Conservation (phyloP, 2,329 filamentous ascomycete genomes). For the Pyrenochaeta sp. region DNA sequence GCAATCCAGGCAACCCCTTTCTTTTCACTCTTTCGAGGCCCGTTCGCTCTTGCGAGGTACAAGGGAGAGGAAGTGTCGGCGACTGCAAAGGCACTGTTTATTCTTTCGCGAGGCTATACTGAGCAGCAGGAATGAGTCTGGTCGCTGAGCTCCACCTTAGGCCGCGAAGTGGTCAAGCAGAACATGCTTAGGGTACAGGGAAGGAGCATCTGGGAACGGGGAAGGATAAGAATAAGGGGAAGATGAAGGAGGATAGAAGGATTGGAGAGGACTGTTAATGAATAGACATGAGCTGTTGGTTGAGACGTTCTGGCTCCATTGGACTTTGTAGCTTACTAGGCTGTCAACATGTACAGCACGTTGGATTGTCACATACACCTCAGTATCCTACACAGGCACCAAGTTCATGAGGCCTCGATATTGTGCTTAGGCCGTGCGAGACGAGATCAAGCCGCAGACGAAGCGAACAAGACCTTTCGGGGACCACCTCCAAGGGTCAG, state of each 20-base stretch:
- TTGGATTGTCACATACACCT: background rate
- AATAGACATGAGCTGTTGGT: background rate
- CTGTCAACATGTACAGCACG: background rate
- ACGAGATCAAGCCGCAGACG: slow-evolving; percentile 33
- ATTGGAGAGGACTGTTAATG: background rate
- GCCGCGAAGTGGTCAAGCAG: slow-evolving; percentile 48
- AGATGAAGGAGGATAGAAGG: background rate
- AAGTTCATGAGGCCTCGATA: background rate
- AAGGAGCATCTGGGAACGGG: background rate
- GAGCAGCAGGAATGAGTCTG: slow-evolving; percentile 62
- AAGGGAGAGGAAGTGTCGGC: slow-evolving; percentile 28
- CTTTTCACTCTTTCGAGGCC: slow-evolving; percentile 5
- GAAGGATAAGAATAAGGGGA: background rate
- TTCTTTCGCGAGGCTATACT: slow-evolving; percentile 63
- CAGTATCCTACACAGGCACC: slow-evolving; percentile 1
- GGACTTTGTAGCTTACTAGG: background rate
- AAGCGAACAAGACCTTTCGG: slow-evolving; percentile 48
- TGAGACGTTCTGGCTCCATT: background rate
- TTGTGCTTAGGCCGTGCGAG: background rate
- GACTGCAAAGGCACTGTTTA: slow-evolving; percentile 41
- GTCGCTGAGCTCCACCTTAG: slow-evolving; percentile 62
- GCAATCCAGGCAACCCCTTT: slow-evolving; percentile 6
- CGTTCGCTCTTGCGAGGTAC: slow-evolving; percentile 7
- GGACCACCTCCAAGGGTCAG: slow-evolving; percentile 39
- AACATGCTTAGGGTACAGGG: background rate